Evolutionary conservation across 441 rosid species (phyloP), one percentile per base, ranked within the genome.

Genomic region (Croton setiger): DNA sequence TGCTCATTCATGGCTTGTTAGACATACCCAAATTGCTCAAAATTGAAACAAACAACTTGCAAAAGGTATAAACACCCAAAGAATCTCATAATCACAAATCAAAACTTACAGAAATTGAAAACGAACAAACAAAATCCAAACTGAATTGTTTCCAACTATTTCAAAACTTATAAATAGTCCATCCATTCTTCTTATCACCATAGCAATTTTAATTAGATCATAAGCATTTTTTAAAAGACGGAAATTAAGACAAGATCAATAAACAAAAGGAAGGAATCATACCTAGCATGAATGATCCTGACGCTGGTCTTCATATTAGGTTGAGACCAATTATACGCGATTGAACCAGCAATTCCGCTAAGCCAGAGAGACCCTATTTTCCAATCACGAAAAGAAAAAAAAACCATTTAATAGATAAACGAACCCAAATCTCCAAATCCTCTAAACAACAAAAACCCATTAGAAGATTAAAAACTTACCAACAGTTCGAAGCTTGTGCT

Each of bases 281-380:
- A 91, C 97, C 98, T 88, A 43, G 97, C 98, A 61, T 93, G 98
- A 73, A 93, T 93, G 72, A 93, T 77, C 84, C 86, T 83, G 77
- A 93, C 97, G 78, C 97, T 91, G 70, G 98, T 87, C 68, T 93
- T 93, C 98, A 93, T 93, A 65, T 71, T 81, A 31, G 97, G 97
- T 67, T 81, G 88, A 15, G 98, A 89, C 97, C 98, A 93, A 82
- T 93, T 93, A 74, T 93, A 93, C 2, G 93, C 96, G 64, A 91
- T 80, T 45, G 96, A 91, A 54, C 97, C 97, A 53, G 88, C 74
- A 60, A 94, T 84, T 35, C 93, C 96, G 74, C 93, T 84, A 33
- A 91, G 92, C 98, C 98, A 93, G 54, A 93, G 77, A 74, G 83
- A 80, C 49, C 96, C 98, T n/a, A n/a, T 94, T 70, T 51, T 1